Evolutionary conservation across 306 rosid species (phyloP), one percentile per base, ranked within the genome.

Genomic region (Cyamopsis tetragonoloba): DNA sequence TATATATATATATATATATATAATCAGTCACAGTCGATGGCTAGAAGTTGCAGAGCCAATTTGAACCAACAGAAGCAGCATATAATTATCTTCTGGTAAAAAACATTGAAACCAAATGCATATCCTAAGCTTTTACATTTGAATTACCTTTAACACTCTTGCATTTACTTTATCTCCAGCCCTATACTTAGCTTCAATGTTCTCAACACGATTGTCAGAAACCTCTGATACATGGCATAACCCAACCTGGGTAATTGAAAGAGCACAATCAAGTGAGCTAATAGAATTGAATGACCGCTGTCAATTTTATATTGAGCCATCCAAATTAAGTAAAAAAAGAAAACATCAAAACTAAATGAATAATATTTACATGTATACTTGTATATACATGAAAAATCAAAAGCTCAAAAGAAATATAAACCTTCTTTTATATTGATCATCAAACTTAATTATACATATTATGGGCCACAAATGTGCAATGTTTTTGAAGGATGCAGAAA

Each of bases 151-250:
- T 47, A 93, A 79, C 78, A 93, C 55, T 81, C 73, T 88, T 58
- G 86, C 97, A 54, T 74, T 79, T 79, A 93, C 97, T 63, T 48
- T 81, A 67, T 90, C 91, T 62, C 99, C 90, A 55, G 88, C 86
- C 77, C 46, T 79, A 75, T 81, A 93, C 50, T 81, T 80, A 7
- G 79, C 73, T 69, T 87, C 91, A 54, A 90, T 64, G 72, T 62
- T 80, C 34, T 87, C 88, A 46, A 83, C 31, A 48, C 28, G 82
- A 67, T 82, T 71, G 72, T 85, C 97, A 49, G 96, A 83, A 82
- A 93, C 73, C 83, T 93, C 96, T 11, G 97, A 90, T 11, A 80
- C 26, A 59, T 93, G 99, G 85, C 99, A 93, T 65, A 88, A 71
- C 46, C 99, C 99, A 77, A 89, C 96, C 98, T 92, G 75, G 56